phyloP scores from a whole-genome alignment of 805 yeast species.

The Wickerhamiella qilinensis region DNA sequence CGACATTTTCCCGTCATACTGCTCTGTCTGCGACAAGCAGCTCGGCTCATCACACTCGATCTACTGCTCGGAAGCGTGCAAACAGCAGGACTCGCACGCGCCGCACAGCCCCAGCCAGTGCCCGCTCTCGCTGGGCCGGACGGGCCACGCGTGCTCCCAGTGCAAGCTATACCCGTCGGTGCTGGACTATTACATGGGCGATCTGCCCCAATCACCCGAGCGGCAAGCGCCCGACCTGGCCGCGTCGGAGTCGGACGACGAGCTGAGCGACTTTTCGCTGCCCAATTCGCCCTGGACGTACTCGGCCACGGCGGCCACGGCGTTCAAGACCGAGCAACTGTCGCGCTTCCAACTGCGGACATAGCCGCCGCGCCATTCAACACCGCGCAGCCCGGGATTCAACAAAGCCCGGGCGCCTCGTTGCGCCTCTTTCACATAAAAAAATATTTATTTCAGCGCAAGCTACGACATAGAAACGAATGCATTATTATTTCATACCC shows the following conservation, averaged over 20 bases:
- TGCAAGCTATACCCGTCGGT: conserved; percentile 6
- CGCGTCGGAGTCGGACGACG: conserved; percentile 1
- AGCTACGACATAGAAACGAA: background rate
- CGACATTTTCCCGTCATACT: conserved; percentile 17
- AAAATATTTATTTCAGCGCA: background rate
- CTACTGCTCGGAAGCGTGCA: conserved; percentile 23
- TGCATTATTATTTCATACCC: background rate
- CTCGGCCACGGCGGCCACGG: background rate
- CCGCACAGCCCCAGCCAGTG: conserved; percentile 1
- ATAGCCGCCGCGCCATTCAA: background rate
- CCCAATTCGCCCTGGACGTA: conserved; percentile 1
- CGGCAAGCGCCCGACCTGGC: background rate
- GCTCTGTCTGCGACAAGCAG: conserved; percentile 24
- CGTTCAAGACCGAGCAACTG: background rate
- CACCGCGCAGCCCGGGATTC: background rate
- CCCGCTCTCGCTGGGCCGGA: background rate
- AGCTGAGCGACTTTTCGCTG: conserved; percentile 3
- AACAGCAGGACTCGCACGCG: conserved; percentile 12
- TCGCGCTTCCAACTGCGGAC: too few species aligned
- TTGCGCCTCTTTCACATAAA: background rate
- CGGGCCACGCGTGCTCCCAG: background rate
- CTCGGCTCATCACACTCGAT: conserved; percentile 14
- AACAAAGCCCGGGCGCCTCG: background rate
- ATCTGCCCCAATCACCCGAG: background rate
- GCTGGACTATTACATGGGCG: conserved; percentile 7